phyloP scores from a whole-genome alignment of 2,329 filamentous ascomycete species.

The Hortaea werneckii region DNA sequence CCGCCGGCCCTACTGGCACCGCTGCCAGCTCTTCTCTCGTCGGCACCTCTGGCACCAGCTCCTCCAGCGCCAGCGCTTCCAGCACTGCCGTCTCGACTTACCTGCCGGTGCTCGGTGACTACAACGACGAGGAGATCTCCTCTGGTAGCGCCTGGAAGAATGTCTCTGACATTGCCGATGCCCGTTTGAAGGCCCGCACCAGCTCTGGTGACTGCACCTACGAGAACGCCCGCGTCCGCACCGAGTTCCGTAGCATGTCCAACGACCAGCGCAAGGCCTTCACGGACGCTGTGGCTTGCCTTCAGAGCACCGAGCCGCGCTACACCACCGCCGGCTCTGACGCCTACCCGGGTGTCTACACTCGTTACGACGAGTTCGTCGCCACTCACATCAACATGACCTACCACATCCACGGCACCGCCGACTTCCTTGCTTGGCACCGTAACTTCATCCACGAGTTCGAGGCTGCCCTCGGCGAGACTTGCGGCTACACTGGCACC shows the following conservation, averaged over 20 bases:
- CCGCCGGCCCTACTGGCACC: not conserved
- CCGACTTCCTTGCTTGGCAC: conserved; percentile 31
- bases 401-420: conserved; percentile 20
- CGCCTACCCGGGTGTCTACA: conserved; percentile 19
- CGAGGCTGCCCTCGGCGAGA: conserved; percentile 31
- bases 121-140: conserved; percentile 15
- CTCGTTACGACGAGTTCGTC: conserved; percentile 21
- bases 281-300: conserved; percentile 21
- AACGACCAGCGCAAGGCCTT: conserved; percentile 14
- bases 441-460: conserved; percentile 33
- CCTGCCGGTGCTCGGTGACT: conserved; percentile 4
- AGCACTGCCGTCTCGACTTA: not conserved
- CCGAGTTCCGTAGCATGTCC: conserved; percentile 9
- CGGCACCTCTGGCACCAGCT: not conserved
- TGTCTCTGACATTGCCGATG: conserved; percentile 14
- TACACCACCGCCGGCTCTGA: conserved; percentile 10
- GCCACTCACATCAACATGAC: conserved; percentile 25
- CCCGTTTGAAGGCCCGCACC: conserved; percentile 14
- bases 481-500: conserved; percentile 34
- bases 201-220: conserved; percentile 10
- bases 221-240: conserved; percentile 15
- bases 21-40: not conserved
- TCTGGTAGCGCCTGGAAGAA: conserved; percentile 19
- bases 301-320: conserved; percentile 15
- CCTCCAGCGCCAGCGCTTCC: not conserved